Evolutionary conservation across 257 asterid genomes (phyloP), one percentile per base, ranked within the genome.

Genomic region (Salvia hispanica): DNA sequence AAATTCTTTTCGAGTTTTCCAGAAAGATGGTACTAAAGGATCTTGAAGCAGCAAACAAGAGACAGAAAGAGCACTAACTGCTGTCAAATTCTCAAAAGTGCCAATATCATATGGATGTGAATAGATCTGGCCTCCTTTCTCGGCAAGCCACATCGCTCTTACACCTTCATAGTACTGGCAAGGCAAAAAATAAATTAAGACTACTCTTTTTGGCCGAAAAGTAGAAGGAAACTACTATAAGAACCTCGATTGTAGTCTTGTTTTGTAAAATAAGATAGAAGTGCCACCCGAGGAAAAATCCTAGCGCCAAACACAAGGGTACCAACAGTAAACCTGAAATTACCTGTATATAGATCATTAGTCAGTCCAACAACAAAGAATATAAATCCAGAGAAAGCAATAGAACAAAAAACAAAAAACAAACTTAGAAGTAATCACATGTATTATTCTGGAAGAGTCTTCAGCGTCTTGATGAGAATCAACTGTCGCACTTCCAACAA

Each of bases 181-280:
- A 33, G 58, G 13, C 57, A 66, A 66, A 9, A 40, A 34, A 74
- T 61, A 21, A 71, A 57, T 61, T 40, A 70, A 16, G 46, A 58
- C 31, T 25, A 42, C 18, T 64, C 62, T 67, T 31, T 64, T 48
- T 40, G 53, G 28, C 45, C 0, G 16, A 5, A 36, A 34, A 53
- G 51, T 31, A 57, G 54, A 59, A 45, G 43, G 74, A 39, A 12
- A 46, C 7, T 18, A 61, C 21, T 25, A 53, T 34, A 67, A 66
- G 58, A 74, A 92, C 98, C 96, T 92, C 97, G 55, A 92, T 92
- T 9, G 96, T 90, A 21, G 98, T 87, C 80, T 92, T 90, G 81
- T 92, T 90, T 57, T 83, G 88, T 64, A 81, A 31, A 62, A 88
- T 70, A 51, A 93, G 90, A 76, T 88, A 82, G 62, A 86, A 71